phyloP scores from a whole-genome alignment of 2,329 filamentous ascomycete genomes.

The Cyclaneusma minus region DNA sequence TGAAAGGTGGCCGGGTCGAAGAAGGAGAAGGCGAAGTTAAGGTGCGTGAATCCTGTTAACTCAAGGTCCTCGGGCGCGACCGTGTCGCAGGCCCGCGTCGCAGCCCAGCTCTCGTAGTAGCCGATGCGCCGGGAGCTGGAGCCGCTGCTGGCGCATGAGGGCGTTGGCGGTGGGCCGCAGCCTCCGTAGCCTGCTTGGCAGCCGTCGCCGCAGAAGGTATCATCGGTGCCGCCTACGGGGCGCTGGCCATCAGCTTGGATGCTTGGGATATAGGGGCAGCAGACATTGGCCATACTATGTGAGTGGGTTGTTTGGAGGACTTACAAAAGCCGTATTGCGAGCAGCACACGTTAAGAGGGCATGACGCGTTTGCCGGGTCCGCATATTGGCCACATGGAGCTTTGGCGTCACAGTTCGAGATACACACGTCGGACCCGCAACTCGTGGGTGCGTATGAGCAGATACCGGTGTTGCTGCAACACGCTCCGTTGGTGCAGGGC shows the following conservation, averaged over 20 bases:
- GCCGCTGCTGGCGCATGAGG: constrained; percentile 4
- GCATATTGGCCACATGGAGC: constrained; percentile 20
- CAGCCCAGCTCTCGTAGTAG: constrained; percentile 21
- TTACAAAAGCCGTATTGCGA: constrained; percentile 13
- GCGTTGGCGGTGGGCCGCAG: constrained; percentile 2
- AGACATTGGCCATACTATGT: too few relatives aligned
- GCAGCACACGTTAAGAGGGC: constrained; percentile 19
- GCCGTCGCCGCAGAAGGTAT: constrained; percentile 6
- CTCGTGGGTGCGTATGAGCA: constrained; percentile 4
- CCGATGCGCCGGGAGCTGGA: constrained; percentile 13
- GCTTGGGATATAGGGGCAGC: too few relatives aligned
- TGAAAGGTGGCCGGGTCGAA: constrained; percentile 11
- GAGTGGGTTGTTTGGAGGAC: too few relatives aligned
- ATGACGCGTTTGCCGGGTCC: constrained; percentile 6
- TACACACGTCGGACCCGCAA: constrained; percentile 8
- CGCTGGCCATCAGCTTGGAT: too few relatives aligned
- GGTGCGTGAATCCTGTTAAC: constrained; percentile 4
- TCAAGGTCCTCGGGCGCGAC: constrained; percentile 7
- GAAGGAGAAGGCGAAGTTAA: constrained; percentile 14
- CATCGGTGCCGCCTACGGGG: constrained; percentile 6
- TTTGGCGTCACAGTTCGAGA: constrained; percentile 21
- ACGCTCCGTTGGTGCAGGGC: constrained; percentile 12
- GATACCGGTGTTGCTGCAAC: constrained; percentile 8
- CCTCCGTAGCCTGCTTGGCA: constrained; percentile 1
- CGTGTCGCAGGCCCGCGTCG: constrained; percentile 8